Percentiles rank a stretch among this genome's conserved stretches.
These are phyloP conservation scores for Botryosphaeria agaves DNA, from an alignment of 2,329 filamentous ascomycete genomes.

Conservation along the genomic window DNA sequence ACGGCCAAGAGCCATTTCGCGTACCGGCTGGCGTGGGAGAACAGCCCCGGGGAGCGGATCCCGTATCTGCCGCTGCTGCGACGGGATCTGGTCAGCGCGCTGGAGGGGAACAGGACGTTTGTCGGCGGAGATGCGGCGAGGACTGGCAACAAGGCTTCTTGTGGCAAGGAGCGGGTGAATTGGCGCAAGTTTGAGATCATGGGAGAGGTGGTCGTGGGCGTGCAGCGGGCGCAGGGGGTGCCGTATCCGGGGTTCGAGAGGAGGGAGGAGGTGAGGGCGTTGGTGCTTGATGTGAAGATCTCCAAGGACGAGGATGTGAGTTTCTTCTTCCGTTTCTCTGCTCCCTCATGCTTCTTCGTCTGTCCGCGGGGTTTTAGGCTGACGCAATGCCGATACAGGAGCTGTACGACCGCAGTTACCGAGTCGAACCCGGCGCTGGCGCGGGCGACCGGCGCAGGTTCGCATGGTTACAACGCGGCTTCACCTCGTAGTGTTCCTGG, in stretches of 20 bases:
- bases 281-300: conserved; percentile 71
- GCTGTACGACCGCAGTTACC: conserved; percentile 39
- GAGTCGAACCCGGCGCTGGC: conserved; percentile 27
- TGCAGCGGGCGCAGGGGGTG: conserved; percentile 80
- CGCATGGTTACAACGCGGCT: too few relatives aligned
- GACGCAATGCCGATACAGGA: conserved; percentile 22
- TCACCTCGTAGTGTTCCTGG: too few relatives aligned
- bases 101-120: conserved; percentile 84
- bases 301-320: conserved; percentile 75
- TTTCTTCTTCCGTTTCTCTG: conserved; percentile 5
- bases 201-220: conserved; percentile 74
- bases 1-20: conserved; percentile 84
- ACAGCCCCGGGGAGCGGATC: conserved; percentile 75
- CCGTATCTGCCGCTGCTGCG: conserved; percentile 85
- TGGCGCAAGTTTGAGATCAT: conserved; percentile 98
- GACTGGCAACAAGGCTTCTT: conserved; percentile 32
- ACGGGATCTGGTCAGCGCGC: conserved; percentile 77
- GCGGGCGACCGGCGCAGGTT: conserved; percentile 19
- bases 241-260: conserved; percentile 58
- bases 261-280: conserved; percentile 51
- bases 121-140: conserved; percentile 32
- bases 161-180: conserved; percentile 74
- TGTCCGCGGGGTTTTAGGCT: conserved; percentile 1
- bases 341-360: neutral
- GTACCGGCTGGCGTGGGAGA: conserved; percentile 96